Evolutionary conservation across 31 red algal species (phyloP), one percentile per base, ranked within the genome.

Genomic region (Odonthalia washingtoniensis): DNA sequence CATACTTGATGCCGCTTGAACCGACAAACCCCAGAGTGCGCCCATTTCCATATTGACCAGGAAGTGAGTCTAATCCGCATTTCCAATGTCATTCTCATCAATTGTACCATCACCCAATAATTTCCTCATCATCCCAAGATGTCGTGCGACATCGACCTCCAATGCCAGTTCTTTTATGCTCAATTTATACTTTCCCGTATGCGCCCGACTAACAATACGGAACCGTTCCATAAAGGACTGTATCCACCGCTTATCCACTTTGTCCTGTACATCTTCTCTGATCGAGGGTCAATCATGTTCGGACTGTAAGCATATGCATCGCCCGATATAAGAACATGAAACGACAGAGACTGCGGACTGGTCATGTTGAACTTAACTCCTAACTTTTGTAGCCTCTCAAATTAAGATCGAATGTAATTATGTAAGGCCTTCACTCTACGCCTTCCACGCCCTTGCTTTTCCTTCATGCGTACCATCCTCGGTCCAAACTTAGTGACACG

Each of bases 61-160:
- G 28, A 77, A 77, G 0, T n/a, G n/a, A 17, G 74, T 77, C 40
- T 77, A 21, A 77, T 77, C 74, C 14, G 39, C 74, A 46, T 0
- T 0, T 46, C 40, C 74, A 27, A 28, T 41, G 46, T 77, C n/a
- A 41, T 0, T 46, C 28, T 46, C 24, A 27, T 77, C 74, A 46
- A 53, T 77, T 46, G 16, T 0, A 14, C 39, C 18, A 36, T 0
- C 35, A 52, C 0, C 12, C 26, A 45, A 36, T 14, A 77, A 17
- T 46, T 49, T 36, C 0, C 35, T 77, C 24, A 77, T 16, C 0
- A 0, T 46, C 14, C 34, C 74, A 0, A 77, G 37, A 46, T 77
- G 74, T 28, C 34, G 6, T n/a, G 66, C 66, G 31, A 41, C 35
- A 17, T 77, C 41, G 16, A 46, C 0, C 37, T 77, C 74, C 28